A percentile compares a stretch with the other conserved stretches of the same genome.
phyloP scores from a whole-genome alignment of 2,329 filamentous ascomycete species.

The Calonectria hongkongensis region DNA sequence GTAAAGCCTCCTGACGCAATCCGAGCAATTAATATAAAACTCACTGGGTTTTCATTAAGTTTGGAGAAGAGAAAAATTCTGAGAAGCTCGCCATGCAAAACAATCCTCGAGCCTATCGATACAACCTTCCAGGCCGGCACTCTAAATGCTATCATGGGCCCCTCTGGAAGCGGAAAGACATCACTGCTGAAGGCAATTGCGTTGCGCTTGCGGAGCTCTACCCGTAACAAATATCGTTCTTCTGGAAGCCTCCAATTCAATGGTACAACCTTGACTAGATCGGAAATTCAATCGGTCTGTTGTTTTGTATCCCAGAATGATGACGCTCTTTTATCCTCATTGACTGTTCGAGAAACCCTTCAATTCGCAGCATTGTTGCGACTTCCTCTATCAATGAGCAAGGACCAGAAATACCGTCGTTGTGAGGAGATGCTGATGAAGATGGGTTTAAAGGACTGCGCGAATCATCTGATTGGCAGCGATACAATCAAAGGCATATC shows the following conservation, averaged over 20 bases:
- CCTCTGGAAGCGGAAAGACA: neutral
- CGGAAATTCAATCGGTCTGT: constrained; percentile 64
- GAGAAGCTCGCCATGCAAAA: constrained; percentile 67
- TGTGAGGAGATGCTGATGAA: constrained; percentile 83
- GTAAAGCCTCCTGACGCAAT: neutral
- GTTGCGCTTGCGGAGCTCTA: neutral
- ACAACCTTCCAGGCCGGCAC: neutral
- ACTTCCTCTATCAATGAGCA: constrained; percentile 80
- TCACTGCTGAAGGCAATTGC: neutral
- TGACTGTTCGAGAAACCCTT: constrained; percentile 84
- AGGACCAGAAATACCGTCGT: constrained; percentile 76
- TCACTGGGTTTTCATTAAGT: constrained; percentile 77
- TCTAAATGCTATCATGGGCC: neutral
- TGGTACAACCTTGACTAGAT: constrained; percentile 43
- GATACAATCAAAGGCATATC: constrained; percentile 84
- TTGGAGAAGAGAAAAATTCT: constrained; percentile 74
- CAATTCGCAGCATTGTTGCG: constrained; percentile 81
- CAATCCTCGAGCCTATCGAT: neutral
- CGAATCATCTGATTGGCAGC: constrained; percentile 81
- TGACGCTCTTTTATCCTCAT: constrained; percentile 81
- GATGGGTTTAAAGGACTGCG: constrained; percentile 85
- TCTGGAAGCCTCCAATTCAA: neutral
- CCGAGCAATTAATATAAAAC: constrained; percentile 63
- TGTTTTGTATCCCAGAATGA: constrained; percentile 87
- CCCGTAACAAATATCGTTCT: neutral